Conservation (phyloP, 2,329 filamentous ascomycete species). For the Neofusicoccum sp. region DNA sequence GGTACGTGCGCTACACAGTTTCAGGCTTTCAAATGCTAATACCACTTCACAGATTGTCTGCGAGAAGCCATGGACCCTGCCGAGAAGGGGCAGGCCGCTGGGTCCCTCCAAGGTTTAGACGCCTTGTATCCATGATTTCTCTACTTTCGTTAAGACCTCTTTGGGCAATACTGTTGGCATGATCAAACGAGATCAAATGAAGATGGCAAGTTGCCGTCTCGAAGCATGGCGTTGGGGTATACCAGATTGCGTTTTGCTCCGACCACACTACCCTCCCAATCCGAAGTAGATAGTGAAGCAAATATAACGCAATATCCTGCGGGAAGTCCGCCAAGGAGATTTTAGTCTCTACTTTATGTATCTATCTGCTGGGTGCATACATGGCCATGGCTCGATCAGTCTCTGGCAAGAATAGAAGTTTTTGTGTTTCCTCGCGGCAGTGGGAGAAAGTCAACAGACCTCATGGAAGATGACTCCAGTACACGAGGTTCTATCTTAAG, state of each 20-base stretch:
- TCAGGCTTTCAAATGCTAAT: conserved; percentile 22
- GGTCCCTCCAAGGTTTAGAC: conserved; percentile 5
- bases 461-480: no score
- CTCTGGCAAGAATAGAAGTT: no score
- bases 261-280: not conserved
- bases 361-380: no score
- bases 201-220: not conserved
- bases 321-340: not conserved
- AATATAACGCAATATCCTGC: not conserved
- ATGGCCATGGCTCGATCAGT: no score
- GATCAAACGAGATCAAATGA: conserved; percentile 2
- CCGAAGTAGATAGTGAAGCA: conserved; percentile 2
- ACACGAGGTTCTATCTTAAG: no score
- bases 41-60: conserved; percentile 45
- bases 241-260: conserved; percentile 1
- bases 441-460: no score
- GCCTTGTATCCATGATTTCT: not conserved
- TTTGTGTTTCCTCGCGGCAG: no score
- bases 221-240: conserved; percentile 16
- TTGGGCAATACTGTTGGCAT: conserved; percentile 1
- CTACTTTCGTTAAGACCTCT: conserved; percentile 1
- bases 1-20: conserved; percentile 57
- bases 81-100: conserved; percentile 38
- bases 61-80: conserved; percentile 53
- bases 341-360: not conserved